Base-by-base conservation (phyloP, 2,329 filamentous ascomycete species). In the Pestalotiopsis fici region DNA sequence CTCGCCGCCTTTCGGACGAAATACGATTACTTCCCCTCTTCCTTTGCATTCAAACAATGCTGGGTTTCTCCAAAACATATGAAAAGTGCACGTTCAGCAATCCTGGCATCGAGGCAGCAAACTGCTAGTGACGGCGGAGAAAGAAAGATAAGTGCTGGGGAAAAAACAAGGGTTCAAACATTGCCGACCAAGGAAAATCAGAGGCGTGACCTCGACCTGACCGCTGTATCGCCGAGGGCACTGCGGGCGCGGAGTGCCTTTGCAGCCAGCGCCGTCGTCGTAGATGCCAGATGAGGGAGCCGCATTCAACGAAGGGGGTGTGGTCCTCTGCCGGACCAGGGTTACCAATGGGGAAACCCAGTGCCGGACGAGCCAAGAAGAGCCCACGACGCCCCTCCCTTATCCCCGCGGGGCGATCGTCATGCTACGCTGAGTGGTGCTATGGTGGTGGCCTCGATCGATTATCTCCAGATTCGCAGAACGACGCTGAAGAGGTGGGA, bases 231-330 rank as follows among this genome's bases (percentile, higher is more conserved):
- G n/a, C 57, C 57, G 57, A 60, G 18, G 27, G 28, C 5, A 6
- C 28, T 31, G 57, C 27, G 28, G 57, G 57, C 15, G 23, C 27
- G 55, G 25, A 57, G 55, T 57, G 55, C 55, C 23, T 57, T 27
- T 57, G 55, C 27, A 27, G 27, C 18, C 27, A 57, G 23, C 55
- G 27, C 23, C 55, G 27, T 18, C 31, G 57, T 60, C 57, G 18
- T n/a, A 60, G 25, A 60, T 60, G 57, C 57, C 57, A 31, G 57
- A 60, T 60, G 57, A 21, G 57, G 57, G 57, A 60, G 57, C 57
- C 57, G 57, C 57, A 60, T 25, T 31, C 55, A 18, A 37, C 3
- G 18, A 11, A 60, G 28, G 15, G 27, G 57, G 27, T 31, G 57
- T 27, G n/a, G 57, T 6, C 25, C 57, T 37, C 25, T 50, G 27